Evolutionary conservation across 106 monocot genomes (phyloP).

Genomic region (Platanthera guangdongensis): DNA sequence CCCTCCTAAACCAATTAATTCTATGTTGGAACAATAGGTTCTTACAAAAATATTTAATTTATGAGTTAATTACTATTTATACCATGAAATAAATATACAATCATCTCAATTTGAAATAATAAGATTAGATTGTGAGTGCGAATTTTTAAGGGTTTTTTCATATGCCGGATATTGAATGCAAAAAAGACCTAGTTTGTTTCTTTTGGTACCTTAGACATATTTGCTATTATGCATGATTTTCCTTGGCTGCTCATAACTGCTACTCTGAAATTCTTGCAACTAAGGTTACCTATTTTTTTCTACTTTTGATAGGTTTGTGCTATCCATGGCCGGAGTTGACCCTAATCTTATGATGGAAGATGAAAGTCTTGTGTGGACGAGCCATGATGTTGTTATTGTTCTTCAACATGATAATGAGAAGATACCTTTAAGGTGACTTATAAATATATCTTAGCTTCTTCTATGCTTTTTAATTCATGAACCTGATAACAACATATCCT

Average conservation of each 20-base stretch:
- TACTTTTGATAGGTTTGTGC: constrained; percentile 58
- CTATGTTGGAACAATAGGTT: background rate
- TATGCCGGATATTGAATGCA: background rate
- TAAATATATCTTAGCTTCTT: background rate
- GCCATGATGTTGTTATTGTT: constrained; percentile 92
- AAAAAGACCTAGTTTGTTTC: background rate
- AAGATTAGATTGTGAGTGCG: background rate
- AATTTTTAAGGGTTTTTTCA: background rate
- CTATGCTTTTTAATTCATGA: background rate
- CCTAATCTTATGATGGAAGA: constrained; percentile 94
- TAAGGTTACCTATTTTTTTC: constrained; percentile 1
- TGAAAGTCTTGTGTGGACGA: constrained; percentile 97
- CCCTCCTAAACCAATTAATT: no score
- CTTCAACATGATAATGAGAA: constrained; percentile 92
- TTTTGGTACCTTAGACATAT: background rate
- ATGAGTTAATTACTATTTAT: background rate
- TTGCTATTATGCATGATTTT: background rate
- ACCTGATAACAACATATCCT: background rate
- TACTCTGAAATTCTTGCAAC: background rate
- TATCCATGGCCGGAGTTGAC: constrained; percentile 91
- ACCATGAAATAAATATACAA: background rate
- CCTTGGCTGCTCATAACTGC: background rate
- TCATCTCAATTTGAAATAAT: background rate
- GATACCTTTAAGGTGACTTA: constrained; percentile 74
- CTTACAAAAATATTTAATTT: background rate